Percentiles rank a stretch among this genome's conserved stretches.
Evolutionary conservation across 129 eudicot species (phyloP).

Genomic region (Solidago caesia): DNA sequence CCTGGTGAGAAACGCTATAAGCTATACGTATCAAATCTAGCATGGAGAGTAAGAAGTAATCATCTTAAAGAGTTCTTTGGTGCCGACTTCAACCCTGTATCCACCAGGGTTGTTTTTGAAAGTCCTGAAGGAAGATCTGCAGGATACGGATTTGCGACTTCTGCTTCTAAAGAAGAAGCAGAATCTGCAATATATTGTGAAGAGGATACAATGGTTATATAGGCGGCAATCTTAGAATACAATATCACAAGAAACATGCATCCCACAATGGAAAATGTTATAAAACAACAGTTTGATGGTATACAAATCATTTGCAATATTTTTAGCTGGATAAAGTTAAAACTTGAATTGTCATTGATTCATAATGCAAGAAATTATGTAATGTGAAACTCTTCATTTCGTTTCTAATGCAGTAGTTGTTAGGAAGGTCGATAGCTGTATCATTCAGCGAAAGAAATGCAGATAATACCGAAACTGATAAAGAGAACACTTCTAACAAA

Average conservation of each 20-base stretch:
- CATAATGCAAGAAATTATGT: background rate
- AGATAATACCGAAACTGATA: slow-evolving; percentile 18
- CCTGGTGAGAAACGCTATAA: slow-evolving; percentile 57
- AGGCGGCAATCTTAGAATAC: background rate
- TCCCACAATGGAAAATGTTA: background rate
- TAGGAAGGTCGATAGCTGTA: slow-evolving; percentile 32
- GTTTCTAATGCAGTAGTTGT: slow-evolving; percentile 32
- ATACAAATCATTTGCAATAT: background rate
- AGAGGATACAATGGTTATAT: background rate
- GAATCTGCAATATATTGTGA: slow-evolving; percentile 46
- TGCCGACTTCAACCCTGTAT: slow-evolving; percentile 57
- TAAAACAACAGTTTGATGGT: background rate
- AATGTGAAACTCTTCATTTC: background rate
- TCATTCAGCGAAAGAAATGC: slow-evolving; percentile 11
- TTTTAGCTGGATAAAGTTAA: background rate
- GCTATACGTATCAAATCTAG: slow-evolving; percentile 78
- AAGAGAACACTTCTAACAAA: slow-evolving; percentile 8
- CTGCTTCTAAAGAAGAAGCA: slow-evolving; percentile 79
- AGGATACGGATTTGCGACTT: slow-evolving; percentile 90
- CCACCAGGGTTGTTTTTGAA: slow-evolving; percentile 78
- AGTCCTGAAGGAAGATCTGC: slow-evolving; percentile 68
- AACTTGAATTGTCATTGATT: background rate
- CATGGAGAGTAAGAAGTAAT: slow-evolving; percentile 84
- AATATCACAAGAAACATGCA: too few relatives aligned
- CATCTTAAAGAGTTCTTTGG: slow-evolving; percentile 74